phyloP scores from a whole-genome alignment of 805 yeast genomes.

The Hanseniaspora valbyensis region DNA sequence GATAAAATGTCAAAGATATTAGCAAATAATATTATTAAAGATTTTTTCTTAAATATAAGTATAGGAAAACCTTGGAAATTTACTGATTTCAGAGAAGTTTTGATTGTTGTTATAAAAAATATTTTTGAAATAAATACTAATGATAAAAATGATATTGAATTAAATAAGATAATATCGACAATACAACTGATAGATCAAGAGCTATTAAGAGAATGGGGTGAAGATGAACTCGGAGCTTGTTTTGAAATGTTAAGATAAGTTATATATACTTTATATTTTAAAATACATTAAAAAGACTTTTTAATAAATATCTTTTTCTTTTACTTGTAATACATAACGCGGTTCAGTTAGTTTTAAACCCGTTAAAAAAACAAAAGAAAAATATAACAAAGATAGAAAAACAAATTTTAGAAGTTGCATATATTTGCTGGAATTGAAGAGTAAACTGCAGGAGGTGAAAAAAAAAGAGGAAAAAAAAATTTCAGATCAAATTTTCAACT shows the following conservation, averaged over 20 bases:
- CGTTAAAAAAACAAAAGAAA: no score
- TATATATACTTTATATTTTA: no score
- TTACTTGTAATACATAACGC: no score
- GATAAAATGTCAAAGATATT: background rate
- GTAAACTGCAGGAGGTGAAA: no score
- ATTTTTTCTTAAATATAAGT: background rate
- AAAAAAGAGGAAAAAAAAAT: background rate
- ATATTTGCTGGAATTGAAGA: no score
- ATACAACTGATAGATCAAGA: background rate
- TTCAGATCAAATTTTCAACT: no score
- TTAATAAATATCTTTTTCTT: no score
- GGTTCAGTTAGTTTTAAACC: no score
- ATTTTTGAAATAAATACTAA: background rate
- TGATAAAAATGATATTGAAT: background rate
- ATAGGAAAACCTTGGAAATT: background rate
- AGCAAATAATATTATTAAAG: background rate
- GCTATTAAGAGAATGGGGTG: background rate
- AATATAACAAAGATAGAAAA: no score
- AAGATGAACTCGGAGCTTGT: conserved; percentile 1
- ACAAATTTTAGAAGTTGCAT: no score
- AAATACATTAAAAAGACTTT: no score
- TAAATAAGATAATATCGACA: background rate
- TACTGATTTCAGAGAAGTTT: background rate
- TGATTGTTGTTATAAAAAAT: background rate
- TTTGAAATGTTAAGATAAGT: conserved; percentile 5